A percentile compares a stretch with the other conserved stretches of the same genome.
Evolutionary conservation across 768 basidiomycete genomes (phyloP).

Genomic region (Psilocybe sp.): DNA sequence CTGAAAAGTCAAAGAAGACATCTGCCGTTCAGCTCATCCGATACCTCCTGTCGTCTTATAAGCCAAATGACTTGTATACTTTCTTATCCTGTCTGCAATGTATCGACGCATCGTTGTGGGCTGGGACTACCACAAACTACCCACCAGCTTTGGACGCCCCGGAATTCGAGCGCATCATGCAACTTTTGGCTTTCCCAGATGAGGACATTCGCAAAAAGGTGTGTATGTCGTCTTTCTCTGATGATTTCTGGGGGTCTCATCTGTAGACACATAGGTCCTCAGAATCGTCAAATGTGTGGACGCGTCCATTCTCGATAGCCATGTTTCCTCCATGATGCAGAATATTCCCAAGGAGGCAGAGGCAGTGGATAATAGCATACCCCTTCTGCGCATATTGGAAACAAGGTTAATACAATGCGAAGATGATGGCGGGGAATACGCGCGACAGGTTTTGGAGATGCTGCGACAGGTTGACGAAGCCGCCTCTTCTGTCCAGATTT

Average conservation of each 20-base stretch:
- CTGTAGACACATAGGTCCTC: slow-evolving; percentile 50
- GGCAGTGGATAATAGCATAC: slow-evolving; percentile 37
- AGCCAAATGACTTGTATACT: slow-evolving; percentile 60
- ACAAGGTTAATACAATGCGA: slow-evolving; percentile 17
- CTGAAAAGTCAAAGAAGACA: slow-evolving; percentile 21
- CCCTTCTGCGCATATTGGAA: slow-evolving; percentile 20
- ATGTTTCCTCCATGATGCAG: slow-evolving; percentile 46
- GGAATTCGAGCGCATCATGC: slow-evolving; percentile 76
- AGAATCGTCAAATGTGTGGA: slow-evolving; percentile 59
- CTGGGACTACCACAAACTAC: slow-evolving; percentile 51
- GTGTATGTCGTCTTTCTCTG: slow-evolving; percentile 16
- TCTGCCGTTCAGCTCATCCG: slow-evolving; percentile 49
- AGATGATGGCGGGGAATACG: slow-evolving; percentile 59
- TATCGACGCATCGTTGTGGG: slow-evolving; percentile 62
- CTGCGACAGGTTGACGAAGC: slow-evolving; percentile 35
- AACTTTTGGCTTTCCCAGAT: slow-evolving; percentile 61
- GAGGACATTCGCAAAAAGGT: slow-evolving; percentile 57
- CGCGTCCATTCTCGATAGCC: slow-evolving; percentile 47
- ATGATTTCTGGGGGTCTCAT: neutral
- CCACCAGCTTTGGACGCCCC: slow-evolving; percentile 59
- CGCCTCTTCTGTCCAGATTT: slow-evolving; percentile 34
- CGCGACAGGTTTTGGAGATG: slow-evolving; percentile 42
- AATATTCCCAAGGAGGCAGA: slow-evolving; percentile 32
- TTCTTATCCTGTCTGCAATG: slow-evolving; percentile 65
- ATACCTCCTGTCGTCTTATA: slow-evolving; percentile 51